These are phyloP conservation scores for Daldinia sp. DNA, from an alignment of 2,329 filamentous ascomycete species.

Conservation along the genomic window DNA sequence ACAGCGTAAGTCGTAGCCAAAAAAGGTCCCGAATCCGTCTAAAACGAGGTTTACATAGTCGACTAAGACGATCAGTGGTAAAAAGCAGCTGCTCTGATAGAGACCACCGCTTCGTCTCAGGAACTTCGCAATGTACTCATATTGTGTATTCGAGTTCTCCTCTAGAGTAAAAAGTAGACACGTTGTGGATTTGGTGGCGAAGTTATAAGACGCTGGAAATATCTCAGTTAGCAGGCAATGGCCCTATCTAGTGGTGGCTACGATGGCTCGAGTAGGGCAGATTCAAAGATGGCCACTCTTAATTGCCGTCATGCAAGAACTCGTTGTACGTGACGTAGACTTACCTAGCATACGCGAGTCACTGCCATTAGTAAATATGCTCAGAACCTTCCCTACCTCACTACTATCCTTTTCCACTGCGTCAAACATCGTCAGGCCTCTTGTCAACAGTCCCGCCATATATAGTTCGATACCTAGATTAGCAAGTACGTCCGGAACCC, in stretches of 20 bases:
- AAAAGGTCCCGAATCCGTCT: not conserved
- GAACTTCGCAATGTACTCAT: not conserved
- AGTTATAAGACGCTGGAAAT: constrained; percentile 17
- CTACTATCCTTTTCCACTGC: not conserved
- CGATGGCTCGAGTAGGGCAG: not conserved
- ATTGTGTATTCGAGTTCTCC: not conserved
- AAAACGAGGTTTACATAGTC: not conserved
- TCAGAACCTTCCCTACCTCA: not conserved
- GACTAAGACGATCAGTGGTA: constrained; percentile 14
- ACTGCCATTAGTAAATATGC: not conserved
- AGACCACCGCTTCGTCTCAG: constrained; percentile 14
- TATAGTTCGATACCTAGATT: constrained; percentile 21
- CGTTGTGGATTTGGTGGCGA: constrained; percentile 16
- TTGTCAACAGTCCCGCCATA: not conserved
- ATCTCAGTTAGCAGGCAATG: constrained; percentile 4
- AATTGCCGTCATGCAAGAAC: not conserved
- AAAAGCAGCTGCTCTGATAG: constrained; percentile 13
- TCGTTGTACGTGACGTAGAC: not conserved
- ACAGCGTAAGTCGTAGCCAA: not conserved
- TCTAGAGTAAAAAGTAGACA: constrained; percentile 14
- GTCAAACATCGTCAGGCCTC: not conserved
- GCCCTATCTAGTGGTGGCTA: not conserved
- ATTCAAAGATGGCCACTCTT: not conserved
- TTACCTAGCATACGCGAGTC: constrained; percentile 13
- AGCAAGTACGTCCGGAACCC: constrained; percentile 10